Evolutionary conservation across 225 moss, liverwort and hornwort species (phyloP).

Genomic region (Marchantia paleacea): DNA sequence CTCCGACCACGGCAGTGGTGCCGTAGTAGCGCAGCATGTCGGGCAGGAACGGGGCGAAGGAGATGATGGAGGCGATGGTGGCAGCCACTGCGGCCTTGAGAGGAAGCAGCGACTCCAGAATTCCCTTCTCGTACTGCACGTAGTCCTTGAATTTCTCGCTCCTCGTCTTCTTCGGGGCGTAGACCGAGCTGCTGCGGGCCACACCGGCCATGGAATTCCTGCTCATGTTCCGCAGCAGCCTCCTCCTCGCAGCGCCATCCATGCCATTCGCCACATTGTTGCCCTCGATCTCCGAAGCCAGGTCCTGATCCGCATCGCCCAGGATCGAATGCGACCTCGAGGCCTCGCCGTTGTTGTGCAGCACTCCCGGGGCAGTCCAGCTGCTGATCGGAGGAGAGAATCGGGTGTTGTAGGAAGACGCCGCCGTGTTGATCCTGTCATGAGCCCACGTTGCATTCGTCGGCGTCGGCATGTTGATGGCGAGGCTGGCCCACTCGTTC

Average conservation of each 20-base stretch:
- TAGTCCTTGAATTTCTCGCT: constrained; percentile 39
- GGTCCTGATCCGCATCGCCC: constrained; percentile 24
- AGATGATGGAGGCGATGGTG: constrained; percentile 30
- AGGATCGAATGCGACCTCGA: neutral
- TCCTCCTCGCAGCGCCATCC: constrained; percentile 25
- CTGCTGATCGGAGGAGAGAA: neutral
- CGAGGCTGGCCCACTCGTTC: too few species aligned
- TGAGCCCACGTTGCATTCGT: neutral
- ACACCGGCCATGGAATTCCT: neutral
- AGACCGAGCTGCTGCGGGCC: neutral
- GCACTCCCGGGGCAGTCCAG: too few species aligned
- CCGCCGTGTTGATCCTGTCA: neutral
- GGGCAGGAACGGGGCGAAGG: constrained; percentile 38
- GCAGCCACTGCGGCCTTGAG: constrained; percentile 42
- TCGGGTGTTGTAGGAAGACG: neutral
- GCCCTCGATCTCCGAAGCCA: neutral
- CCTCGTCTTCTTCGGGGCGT: constrained; percentile 25
- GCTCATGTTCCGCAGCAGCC: constrained; percentile 29
- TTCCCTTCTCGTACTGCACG: constrained; percentile 33
- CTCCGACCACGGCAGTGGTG: constrained; percentile 34
- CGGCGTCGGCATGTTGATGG: neutral
- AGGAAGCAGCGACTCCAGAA: constrained; percentile 36
- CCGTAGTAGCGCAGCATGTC: constrained; percentile 21
- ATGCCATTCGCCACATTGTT: too few species aligned
- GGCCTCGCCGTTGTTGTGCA: constrained; percentile 5